Evolutionary conservation across 768 basidiomycete species (phyloP), one percentile per base, ranked within the genome.

Genomic region (Dentipellis sp.): DNA sequence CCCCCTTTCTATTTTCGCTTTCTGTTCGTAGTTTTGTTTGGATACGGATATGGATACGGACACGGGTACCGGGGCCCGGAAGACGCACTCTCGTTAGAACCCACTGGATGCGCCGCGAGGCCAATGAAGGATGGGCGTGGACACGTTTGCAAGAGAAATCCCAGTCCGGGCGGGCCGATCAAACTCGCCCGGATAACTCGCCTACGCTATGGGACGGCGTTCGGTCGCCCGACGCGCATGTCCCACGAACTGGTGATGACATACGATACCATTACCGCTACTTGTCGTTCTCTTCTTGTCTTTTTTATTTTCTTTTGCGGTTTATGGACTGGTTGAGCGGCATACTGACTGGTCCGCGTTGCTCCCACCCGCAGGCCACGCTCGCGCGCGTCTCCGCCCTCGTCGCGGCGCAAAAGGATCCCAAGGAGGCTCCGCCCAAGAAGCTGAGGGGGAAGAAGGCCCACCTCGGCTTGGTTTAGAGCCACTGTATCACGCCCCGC

Each of bases 21-120:
- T 55, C 19, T n/a, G 6, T 40, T 21, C 7, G 21, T 48, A 4
- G 56, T n/a, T 22, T 3, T 36, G 17, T 56, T 54, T 55, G 23
- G 22, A 49, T 23, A n/a, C 22, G n/a, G n/a, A n/a, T n/a, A n/a
- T n/a, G n/a, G n/a, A n/a, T n/a, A n/a, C n/a, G n/a, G n/a, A n/a
- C n/a, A 50, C 50, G 12, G 49, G n/a, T 12, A 9, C 17, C 21
- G 42, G 22, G 53, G 36, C 10, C 36, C 23, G 54, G 39, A 50
- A 54, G 14, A 75, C 72, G 88, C 89, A 91, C 74, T 84, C 83
- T 80, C 84, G 84, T 84, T 92, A 92, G 89, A 92, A 89, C 89
- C 89, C 86, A 77, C 88, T 81, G 85, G 85, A 88, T 66, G 69
- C 70, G 70, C 78, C 73, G 65, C 66, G 70, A 71, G 76, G 77